Conservation (phyloP, 169 alveolate species). For the Amoebophrya sp. region DNA sequence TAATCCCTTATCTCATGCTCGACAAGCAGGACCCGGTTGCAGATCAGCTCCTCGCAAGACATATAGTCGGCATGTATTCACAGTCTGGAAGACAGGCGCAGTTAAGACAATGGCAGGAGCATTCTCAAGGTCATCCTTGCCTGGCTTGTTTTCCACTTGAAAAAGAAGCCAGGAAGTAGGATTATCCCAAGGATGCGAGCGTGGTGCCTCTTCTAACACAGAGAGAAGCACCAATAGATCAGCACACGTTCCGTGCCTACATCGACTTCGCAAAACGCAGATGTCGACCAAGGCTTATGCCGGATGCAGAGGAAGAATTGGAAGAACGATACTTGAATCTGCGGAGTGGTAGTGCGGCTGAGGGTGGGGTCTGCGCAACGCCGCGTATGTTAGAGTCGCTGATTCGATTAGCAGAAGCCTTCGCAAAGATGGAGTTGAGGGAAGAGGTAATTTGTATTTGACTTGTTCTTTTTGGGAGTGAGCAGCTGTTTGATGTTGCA, state of each 20-base stretch:
- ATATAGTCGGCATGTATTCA: slow-evolving; percentile 53
- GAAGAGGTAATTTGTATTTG: too few species aligned
- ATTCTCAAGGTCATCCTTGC: too few species aligned
- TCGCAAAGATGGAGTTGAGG: slow-evolving; percentile 91
- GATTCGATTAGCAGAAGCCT: slow-evolving; percentile 91
- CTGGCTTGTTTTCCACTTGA: too few species aligned
- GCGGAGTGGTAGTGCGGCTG: slow-evolving; percentile 35
- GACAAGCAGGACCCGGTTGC: slow-evolving; percentile 55
- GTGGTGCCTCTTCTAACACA: too few species aligned
- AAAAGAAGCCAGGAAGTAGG: too few species aligned
- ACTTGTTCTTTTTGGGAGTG: too few species aligned
- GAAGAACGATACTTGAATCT: slow-evolving; percentile 70
- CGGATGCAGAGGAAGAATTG: slow-evolving; percentile 68
- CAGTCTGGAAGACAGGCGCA: background rate
- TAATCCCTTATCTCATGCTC: slow-evolving; percentile 53
- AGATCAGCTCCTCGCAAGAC: slow-evolving; percentile 60
- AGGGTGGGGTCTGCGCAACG: slow-evolving; percentile 82
- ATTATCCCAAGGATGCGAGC: too few species aligned
- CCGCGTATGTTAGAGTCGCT: slow-evolving; percentile 91
- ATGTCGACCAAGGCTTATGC: slow-evolving; percentile 70
- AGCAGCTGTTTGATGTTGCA: too few species aligned
- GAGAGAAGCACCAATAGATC: background rate
- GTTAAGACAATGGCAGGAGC: background rate
- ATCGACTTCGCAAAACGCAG: background rate
- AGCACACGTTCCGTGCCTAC: background rate